These are phyloP conservation scores for Juglanconis oblonga DNA, from an alignment of 2,329 filamentous ascomycete species.

Conservation along the genomic window DNA sequence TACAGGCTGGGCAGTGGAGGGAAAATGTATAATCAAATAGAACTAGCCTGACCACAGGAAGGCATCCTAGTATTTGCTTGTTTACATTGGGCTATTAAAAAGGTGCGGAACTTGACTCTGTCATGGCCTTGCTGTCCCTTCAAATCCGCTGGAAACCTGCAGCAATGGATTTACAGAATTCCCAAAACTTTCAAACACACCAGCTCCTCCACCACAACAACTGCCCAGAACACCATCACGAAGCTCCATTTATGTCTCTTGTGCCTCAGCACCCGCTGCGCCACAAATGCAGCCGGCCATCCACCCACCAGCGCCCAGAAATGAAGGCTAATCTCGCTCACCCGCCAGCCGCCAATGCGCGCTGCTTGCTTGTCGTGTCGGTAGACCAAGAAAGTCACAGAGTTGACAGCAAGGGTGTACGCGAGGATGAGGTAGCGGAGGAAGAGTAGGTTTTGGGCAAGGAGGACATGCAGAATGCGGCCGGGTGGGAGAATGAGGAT, in stretches of 20 bases:
- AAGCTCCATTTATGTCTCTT: neutral
- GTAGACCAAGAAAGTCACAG: neutral
- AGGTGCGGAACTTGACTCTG: too few relatives aligned
- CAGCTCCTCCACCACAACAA: neutral
- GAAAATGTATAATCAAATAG: too few relatives aligned
- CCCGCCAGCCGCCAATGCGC: neutral
- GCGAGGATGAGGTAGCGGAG: neutral
- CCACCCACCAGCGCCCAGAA: neutral
- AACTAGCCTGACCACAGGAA: too few relatives aligned
- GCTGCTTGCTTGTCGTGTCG: neutral
- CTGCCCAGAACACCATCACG: neutral
- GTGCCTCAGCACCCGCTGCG: neutral
- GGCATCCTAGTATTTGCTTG: too few relatives aligned
- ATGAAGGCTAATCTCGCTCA: neutral
- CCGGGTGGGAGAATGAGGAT: neutral
- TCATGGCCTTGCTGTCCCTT: too few relatives aligned
- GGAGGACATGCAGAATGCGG: neutral
- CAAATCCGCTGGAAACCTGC: too few relatives aligned
- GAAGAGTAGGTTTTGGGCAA: neutral
- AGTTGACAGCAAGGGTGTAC: neutral
- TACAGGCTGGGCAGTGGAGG: too few relatives aligned
- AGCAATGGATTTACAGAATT: neutral
- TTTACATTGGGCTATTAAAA: too few relatives aligned
- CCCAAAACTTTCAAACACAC: neutral
- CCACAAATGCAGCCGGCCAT: neutral